Base-by-base conservation (phyloP, 257 asterid species). In the Cruciata laevipes region DNA sequence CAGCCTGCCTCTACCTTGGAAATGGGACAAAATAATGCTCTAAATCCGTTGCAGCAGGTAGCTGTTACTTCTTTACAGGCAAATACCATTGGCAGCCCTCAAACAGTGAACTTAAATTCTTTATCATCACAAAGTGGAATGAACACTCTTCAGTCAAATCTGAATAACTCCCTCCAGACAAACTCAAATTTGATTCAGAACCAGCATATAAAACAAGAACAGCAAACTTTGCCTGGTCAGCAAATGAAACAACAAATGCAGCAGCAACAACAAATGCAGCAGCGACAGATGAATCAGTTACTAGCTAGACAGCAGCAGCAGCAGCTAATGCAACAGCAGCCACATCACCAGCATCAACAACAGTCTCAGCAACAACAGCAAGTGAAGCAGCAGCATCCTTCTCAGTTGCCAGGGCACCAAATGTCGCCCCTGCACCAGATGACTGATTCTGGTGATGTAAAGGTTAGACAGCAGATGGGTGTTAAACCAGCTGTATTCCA, bases 381-480 rank as follows among this genome's bases (percentile, higher is more conserved):
- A 80, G 76, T 79, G 58, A 73, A 75, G 78, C 92, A 84, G 79
- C 93, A 87, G 78, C 86, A 81, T 66, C 61, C 85, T 40, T 71
- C 83, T 16, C 76, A 73, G 61, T 78, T 86, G 80, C 76, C 90
- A 40, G 74, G 79, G 49, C 93, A 85, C 65, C 92, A 83, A 73
- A 69, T 89, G 79, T 76, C 83, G 68, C 96, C 87, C 67, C 82
- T 83, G 62, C 86, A 83, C 73, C 96, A 85, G 86, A 81, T 81
- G 66, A 82, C 75, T 81, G 98, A 91, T 68, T 52, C 88, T 32
- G 86, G 79, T 76, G 98, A 87, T 59, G 63, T 87, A 70, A 91
- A 89, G 84, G 79, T 84, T 85, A 86, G 95, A 77, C 95, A 86
- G 74, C 98, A 89, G 82, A 83, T 87, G 79, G 82, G 86, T 69